These are phyloP conservation scores for Myriangium duriaei DNA, from an alignment of 2,329 filamentous ascomycete genomes.

Conservation along the genomic window DNA sequence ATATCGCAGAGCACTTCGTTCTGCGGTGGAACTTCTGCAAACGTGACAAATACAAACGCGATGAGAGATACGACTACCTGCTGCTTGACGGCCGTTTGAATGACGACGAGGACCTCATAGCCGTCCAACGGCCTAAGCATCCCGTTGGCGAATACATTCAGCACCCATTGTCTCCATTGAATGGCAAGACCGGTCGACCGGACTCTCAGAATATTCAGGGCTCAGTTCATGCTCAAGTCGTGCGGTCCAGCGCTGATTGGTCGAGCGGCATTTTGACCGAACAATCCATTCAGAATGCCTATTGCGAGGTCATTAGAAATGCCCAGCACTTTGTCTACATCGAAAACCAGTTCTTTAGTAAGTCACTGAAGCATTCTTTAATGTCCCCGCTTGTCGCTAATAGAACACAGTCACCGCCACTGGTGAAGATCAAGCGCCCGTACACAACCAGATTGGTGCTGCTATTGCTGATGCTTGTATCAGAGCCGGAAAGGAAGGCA, in stretches of 20 bases:
- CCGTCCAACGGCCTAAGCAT: conserved; percentile 77
- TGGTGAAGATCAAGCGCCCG: conserved; percentile 70
- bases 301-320: conserved; percentile 69
- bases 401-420: conserved; percentile 57
- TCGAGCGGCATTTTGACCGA: conserved; percentile 79
- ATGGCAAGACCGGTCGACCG: conserved; percentile 44
- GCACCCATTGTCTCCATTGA: conserved; percentile 62
- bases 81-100: conserved; percentile 59
- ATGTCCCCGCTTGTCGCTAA: background rate
- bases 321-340: conserved; percentile 94
- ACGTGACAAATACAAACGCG: conserved; percentile 93
- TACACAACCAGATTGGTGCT: conserved; percentile 76
- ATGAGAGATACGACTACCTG: conserved; percentile 73
- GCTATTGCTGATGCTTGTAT: conserved; percentile 88
- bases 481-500: conserved; percentile 62
- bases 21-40: conserved; percentile 95
- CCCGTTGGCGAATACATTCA: conserved; percentile 78
- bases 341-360: conserved; percentile 94
- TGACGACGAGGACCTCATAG: conserved; percentile 72
- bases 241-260: conserved; percentile 89
- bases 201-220: conserved; percentile 43
- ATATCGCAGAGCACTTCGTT: conserved; percentile 92
- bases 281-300: conserved; percentile 78
- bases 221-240: conserved; percentile 67
- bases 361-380: conserved; percentile 16